These are phyloP conservation scores for Mariannaea sp. DNA, from an alignment of 2,329 filamentous ascomycete genomes.

Conservation along the genomic window DNA sequence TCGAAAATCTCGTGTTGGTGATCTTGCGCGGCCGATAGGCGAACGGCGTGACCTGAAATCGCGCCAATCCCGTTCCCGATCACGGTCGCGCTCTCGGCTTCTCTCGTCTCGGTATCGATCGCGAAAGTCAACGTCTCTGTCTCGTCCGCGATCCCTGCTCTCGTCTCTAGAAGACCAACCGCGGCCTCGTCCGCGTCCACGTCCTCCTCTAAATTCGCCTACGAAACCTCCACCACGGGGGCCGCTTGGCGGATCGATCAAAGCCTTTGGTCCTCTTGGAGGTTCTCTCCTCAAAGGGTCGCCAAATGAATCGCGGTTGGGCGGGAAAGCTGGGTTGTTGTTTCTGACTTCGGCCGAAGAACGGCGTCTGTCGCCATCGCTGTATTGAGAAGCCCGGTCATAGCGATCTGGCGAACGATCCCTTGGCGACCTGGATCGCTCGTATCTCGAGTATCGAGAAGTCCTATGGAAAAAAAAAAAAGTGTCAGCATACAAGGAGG, in stretches of 20 bases:
- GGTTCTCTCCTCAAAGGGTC: conserved; percentile 68
- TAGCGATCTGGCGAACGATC: conserved; percentile 74
- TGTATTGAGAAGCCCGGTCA: conserved; percentile 58
- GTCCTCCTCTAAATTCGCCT: conserved; percentile 63
- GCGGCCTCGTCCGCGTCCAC: conserved; percentile 60
- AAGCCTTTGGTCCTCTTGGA: conserved; percentile 79
- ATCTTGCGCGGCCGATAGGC: conserved; percentile 63
- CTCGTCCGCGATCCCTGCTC: conserved; percentile 63
- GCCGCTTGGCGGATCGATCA: conserved; percentile 71
- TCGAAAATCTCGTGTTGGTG: conserved; percentile 70
- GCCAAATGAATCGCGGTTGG: conserved; percentile 62
- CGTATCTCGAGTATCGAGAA: conserved; percentile 62
- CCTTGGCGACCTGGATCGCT: conserved; percentile 67
- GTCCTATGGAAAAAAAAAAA: conserved; percentile 53
- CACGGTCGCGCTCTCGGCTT: conserved; percentile 62
- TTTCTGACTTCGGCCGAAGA: conserved; percentile 63
- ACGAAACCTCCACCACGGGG: conserved; percentile 70
- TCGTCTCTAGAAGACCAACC: conserved; percentile 64
- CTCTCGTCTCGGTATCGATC: conserved; percentile 65
- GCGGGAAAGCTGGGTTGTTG: conserved; percentile 64
- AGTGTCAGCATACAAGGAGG: conserved; percentile 21
- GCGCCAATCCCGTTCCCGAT: conserved; percentile 56
- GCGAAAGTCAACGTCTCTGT: conserved; percentile 63
- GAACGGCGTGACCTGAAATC: conserved; percentile 58
- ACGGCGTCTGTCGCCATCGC: conserved; percentile 70